phyloP scores from a whole-genome alignment of 2,329 filamentous ascomycete genomes.

The Thielaviopsis populi region DNA sequence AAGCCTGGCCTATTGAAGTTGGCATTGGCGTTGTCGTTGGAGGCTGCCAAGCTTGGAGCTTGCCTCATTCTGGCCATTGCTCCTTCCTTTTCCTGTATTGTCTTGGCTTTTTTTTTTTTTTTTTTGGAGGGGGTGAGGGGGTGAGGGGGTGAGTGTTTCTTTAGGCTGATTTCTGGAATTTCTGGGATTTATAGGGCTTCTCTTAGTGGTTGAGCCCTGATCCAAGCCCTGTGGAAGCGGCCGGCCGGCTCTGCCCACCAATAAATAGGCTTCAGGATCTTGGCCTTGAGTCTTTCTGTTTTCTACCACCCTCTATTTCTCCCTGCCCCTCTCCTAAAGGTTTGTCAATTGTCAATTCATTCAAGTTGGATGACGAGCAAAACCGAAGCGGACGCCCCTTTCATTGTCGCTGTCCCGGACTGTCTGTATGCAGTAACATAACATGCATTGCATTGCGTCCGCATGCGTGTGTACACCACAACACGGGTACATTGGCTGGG shows the following conservation, averaged over 20 bases:
- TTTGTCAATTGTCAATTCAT: too few relatives aligned
- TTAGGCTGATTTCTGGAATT: not conserved
- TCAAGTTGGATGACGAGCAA: not conserved
- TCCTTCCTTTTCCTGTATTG: not conserved
- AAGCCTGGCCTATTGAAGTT: too few relatives aligned
- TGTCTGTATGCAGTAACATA: too few relatives aligned
- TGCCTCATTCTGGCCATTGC: constrained; percentile 8
- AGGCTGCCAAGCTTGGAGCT: constrained; percentile 2
- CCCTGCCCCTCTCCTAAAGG: not conserved
- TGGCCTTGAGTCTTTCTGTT: not conserved
- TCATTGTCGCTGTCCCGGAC: too few relatives aligned
- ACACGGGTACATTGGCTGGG: too few relatives aligned
- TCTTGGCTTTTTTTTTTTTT: not conserved
- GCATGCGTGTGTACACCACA: too few relatives aligned
- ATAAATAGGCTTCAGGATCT: not conserved
- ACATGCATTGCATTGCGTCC: too few relatives aligned
- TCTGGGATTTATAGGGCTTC: too few relatives aligned
- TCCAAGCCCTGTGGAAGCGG: not conserved
- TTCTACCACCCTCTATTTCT: not conserved
- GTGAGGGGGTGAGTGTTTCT: too few relatives aligned
- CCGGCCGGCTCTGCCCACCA: not conserved
- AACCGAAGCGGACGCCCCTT: not conserved
- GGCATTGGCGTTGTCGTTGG: not conserved
- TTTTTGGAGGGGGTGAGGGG: too few relatives aligned
- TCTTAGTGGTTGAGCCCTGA: not conserved